Conservation (phyloP, 2,329 filamentous ascomycete genomes). For the Monosporascus sp. region DNA sequence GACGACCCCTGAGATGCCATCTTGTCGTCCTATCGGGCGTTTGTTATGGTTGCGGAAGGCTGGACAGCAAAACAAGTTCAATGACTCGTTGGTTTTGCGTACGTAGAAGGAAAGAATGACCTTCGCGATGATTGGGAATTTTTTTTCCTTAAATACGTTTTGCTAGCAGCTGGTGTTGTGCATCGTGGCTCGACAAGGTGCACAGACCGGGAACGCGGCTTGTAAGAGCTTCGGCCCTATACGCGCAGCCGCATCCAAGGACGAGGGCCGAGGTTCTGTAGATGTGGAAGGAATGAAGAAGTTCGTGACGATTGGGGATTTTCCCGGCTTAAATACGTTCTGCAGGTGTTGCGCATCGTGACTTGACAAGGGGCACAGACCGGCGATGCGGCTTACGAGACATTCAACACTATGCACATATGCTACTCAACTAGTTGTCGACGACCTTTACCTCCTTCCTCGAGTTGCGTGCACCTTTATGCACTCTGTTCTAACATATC, state of each 20-base stretch:
- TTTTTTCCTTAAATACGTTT: neutral
- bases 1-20: too few relatives aligned
- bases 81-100: too few relatives aligned
- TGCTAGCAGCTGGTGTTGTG: neutral
- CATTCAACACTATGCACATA: neutral
- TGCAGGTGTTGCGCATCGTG: neutral
- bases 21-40: too few relatives aligned
- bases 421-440: too few relatives aligned
- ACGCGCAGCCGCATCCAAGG: neutral
- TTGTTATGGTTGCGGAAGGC: too few relatives aligned
- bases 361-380: neutral
- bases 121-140: neutral
- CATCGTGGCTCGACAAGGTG: neutral
- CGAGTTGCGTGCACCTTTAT: too few relatives aligned
- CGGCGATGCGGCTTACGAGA: neutral
- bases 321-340: neutral
- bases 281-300: neutral
- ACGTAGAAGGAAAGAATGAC: neutral
- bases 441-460: too few relatives aligned
- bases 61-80: too few relatives aligned
- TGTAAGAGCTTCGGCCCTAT: neutral
- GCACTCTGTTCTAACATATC: too few relatives aligned
- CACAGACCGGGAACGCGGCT: neutral
- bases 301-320: neutral
- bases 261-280: too few relatives aligned